Evolutionary conservation across 768 basidiomycete species (phyloP).

Genomic region (Collybia mongolica): DNA sequence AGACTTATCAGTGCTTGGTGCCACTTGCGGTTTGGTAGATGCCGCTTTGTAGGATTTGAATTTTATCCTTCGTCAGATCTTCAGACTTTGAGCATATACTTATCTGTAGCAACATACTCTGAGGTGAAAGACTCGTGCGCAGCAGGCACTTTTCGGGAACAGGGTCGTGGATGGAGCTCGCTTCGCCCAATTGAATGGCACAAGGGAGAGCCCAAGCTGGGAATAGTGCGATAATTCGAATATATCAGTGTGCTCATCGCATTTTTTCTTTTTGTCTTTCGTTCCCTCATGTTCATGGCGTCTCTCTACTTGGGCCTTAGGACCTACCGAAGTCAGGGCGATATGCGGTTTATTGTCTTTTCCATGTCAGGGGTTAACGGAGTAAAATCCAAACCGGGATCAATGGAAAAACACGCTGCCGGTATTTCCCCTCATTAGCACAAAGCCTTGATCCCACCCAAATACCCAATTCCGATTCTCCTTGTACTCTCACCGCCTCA

Average conservation of each 20-base stretch:
- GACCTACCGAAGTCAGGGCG: too few species aligned
- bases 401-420: slow-evolving; percentile 16
- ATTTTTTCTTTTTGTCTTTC: slow-evolving; percentile 17
- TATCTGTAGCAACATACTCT: too few species aligned
- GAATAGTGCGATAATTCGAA: slow-evolving; percentile 2
- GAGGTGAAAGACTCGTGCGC: too few species aligned
- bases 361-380: not conserved
- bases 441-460: slow-evolving; percentile 12
- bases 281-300: slow-evolving; percentile 12
- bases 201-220: not conserved
- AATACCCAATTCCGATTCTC: slow-evolving; percentile 29
- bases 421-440: slow-evolving; percentile 15
- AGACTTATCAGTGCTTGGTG: not conserved
- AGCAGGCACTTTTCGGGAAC: too few species aligned
- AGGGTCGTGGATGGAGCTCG: not conserved
- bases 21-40: too few species aligned
- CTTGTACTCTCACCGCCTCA: slow-evolving; percentile 36
- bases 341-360: slow-evolving; percentile 4
- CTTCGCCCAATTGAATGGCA: not conserved
- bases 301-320: not conserved
- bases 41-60: too few species aligned
- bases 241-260: not conserved
- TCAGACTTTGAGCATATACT: too few species aligned
- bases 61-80: too few species aligned
- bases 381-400: slow-evolving; percentile 21